These are phyloP conservation scores for Bimuria novae-zelandiae DNA, from an alignment of 2,329 filamentous ascomycete species.

Conservation along the genomic window DNA sequence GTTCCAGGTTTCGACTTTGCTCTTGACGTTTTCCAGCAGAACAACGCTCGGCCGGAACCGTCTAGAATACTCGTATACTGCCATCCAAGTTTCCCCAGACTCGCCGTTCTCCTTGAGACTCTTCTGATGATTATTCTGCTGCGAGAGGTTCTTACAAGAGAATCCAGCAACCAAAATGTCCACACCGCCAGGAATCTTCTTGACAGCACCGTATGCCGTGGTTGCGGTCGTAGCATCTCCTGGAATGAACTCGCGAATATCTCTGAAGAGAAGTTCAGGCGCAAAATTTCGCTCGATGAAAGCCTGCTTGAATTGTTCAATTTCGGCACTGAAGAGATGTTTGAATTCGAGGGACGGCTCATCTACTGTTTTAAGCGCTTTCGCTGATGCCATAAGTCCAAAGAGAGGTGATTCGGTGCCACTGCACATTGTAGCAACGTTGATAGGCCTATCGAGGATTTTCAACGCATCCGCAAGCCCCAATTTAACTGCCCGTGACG, in stretches of 20 bases:
- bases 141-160: constrained; percentile 76
- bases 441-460: constrained; percentile 44
- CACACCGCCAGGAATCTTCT: constrained; percentile 59
- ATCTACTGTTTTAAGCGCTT: constrained; percentile 26
- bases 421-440: constrained; percentile 75
- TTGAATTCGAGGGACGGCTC: constrained; percentile 28
- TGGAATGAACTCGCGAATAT: constrained; percentile 51
- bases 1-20: constrained; percentile 60
- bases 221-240: constrained; percentile 56
- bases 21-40: constrained; percentile 72
- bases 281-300: constrained; percentile 55
- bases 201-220: constrained; percentile 68
- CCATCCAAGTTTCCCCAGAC: constrained; percentile 67
- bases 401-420: constrained; percentile 77
- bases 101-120: constrained; percentile 62
- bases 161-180: constrained; percentile 75
- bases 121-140: constrained; percentile 63
- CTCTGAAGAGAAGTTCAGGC: constrained; percentile 49
- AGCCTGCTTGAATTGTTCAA: constrained; percentile 52
- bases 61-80: constrained; percentile 62
- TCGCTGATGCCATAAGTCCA: constrained; percentile 61
- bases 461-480: neutral
- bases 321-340: constrained; percentile 54
- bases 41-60: constrained; percentile 64
- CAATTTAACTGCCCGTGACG: neutral